A percentile compares a stretch with the other conserved stretches of the same genome.
phyloP scores from a whole-genome alignment of 2,329 filamentous ascomycete genomes.

The Clarireedia homoeocarpa region DNA sequence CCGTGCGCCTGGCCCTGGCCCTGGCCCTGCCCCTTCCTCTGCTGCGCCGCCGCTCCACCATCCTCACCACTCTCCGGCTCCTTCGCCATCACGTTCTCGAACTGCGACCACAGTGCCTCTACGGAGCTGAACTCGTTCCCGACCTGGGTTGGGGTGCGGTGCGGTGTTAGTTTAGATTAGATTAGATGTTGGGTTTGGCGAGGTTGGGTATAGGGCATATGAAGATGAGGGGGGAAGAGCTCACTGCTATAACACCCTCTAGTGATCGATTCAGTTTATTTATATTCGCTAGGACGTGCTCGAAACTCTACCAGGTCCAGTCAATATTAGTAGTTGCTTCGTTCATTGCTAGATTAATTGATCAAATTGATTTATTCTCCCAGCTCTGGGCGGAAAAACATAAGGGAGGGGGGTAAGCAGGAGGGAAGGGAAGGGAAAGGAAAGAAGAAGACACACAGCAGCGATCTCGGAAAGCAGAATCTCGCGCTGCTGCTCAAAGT shows the following conservation, averaged over 20 bases:
- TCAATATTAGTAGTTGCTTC: neutral
- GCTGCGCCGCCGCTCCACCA: neutral
- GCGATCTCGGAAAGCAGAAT: slow-evolving; percentile 65
- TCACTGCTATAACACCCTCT: slow-evolving; percentile 80
- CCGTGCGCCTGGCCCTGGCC: neutral
- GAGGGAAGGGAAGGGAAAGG: neutral
- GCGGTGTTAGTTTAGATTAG: no score
- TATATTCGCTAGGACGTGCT: slow-evolving; percentile 89
- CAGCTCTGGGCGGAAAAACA: neutral
- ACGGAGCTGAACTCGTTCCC: slow-evolving; percentile 97
- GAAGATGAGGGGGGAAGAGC: neutral
- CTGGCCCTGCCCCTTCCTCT: neutral
- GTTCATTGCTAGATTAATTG: neutral
- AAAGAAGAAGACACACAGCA: slow-evolving; percentile 41
- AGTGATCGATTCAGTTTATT: slow-evolving; percentile 90
- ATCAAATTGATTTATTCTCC: neutral
- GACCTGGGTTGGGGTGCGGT: slow-evolving; percentile 43
- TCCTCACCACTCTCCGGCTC: slow-evolving; percentile 33
- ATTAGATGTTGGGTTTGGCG: no score
- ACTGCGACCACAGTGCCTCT: slow-evolving; percentile 93
- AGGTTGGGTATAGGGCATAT: no score
- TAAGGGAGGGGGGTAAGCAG: no score
- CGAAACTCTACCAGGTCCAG: slow-evolving; percentile 51
- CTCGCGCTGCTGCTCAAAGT: slow-evolving; percentile 71
- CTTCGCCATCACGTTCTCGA: slow-evolving; percentile 90